Conservation (phyloP, 2,329 filamentous ascomycete genomes). For the Raffaelea arxii region DNA sequence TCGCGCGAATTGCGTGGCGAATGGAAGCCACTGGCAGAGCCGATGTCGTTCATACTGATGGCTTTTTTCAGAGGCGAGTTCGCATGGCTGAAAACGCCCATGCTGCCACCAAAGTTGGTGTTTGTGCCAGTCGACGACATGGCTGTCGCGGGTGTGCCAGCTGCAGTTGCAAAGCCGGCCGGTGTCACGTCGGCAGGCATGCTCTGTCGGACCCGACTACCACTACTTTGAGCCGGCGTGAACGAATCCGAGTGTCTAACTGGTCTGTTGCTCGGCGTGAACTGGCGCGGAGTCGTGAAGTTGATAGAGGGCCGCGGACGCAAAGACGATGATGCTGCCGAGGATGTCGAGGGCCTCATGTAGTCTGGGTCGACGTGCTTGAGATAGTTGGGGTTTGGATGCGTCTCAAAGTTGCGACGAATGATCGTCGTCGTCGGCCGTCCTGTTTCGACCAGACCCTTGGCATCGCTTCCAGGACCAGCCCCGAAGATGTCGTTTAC, state of each 20-base stretch:
- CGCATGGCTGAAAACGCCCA: conserved; percentile 71
- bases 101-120: conserved; percentile 53
- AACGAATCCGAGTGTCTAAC: conserved; percentile 24
- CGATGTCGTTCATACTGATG: conserved; percentile 50
- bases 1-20: conserved; percentile 52
- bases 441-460: conserved; percentile 36
- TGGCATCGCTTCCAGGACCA: conserved; percentile 14
- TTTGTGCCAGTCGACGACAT: conserved; percentile 10
- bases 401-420: conserved; percentile 67
- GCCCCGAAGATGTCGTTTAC: conserved; percentile 24
- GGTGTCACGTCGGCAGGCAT: conserved; percentile 8
- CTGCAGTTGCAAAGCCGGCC: conserved; percentile 1
- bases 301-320: conserved; percentile 26
- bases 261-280: conserved; percentile 27
- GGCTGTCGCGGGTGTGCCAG: conserved; percentile 3
- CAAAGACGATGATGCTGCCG: conserved; percentile 27
- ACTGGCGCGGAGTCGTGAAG: conserved; percentile 29
- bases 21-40: conserved; percentile 25
- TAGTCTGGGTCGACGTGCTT: conserved; percentile 62
- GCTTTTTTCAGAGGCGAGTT: conserved; percentile 79
- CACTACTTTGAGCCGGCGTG: conserved; percentile 8
- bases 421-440: conserved; percentile 53
- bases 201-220: conserved; percentile 12
- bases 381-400: conserved; percentile 73
- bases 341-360: conserved; percentile 21